Evolutionary conservation across 2,329 filamentous ascomycete genomes (phyloP).

Genomic region (Fusarium xyrophilum): DNA sequence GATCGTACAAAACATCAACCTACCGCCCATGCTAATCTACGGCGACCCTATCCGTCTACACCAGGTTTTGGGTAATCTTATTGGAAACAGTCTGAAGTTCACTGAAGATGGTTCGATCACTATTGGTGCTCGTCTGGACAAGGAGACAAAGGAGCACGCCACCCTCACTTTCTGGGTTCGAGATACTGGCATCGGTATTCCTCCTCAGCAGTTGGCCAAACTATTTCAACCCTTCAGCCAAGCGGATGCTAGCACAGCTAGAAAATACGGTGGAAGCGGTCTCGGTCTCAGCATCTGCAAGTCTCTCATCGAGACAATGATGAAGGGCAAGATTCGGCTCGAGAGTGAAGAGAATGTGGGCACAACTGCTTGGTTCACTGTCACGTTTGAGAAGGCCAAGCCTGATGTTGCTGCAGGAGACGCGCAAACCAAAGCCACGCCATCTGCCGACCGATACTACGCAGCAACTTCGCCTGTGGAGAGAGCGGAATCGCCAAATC

Average conservation of each 20-base stretch:
- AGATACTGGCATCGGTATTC: conserved; percentile 92
- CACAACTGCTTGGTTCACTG: conserved; percentile 77
- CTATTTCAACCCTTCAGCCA: conserved; percentile 93
- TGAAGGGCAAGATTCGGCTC: conserved; percentile 84
- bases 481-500: conserved; percentile 50
- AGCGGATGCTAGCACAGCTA: conserved; percentile 86
- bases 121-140: conserved; percentile 76
- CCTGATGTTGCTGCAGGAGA: conserved; percentile 65
- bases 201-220: conserved; percentile 79
- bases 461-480: conserved; percentile 46
- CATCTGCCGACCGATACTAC: conserved; percentile 48
- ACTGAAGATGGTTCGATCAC: conserved; percentile 87
- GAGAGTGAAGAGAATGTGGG: conserved; percentile 77
- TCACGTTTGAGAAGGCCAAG: conserved; percentile 84
- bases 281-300: conserved; percentile 94
- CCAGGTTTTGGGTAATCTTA: conserved; percentile 79
- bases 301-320: conserved; percentile 89
- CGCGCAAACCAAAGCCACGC: conserved; percentile 50
- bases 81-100: conserved; percentile 94
- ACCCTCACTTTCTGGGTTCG: conserved; percentile 84
- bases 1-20: conserved; percentile 73
- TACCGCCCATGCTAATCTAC: conserved; percentile 75
- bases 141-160: conserved; percentile 73
- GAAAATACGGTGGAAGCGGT: conserved; percentile 91
- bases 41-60: conserved; percentile 72